Conservation (phyloP, 176 grass and related monocot genomes). For the Triticum timopheevii region DNA sequence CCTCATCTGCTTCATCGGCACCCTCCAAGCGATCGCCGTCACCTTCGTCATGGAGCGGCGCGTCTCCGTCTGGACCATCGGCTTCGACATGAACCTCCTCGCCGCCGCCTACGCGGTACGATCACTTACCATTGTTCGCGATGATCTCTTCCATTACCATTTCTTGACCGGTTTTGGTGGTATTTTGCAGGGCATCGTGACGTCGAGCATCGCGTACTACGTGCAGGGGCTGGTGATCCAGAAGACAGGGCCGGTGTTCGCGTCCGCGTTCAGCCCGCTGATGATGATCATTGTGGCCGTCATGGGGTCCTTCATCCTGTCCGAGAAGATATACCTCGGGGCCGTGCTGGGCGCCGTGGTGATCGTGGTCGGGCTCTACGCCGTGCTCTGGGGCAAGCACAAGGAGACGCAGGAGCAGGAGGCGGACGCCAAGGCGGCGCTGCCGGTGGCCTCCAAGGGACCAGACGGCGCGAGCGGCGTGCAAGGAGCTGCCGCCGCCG, state of each 20-base stretch:
- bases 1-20: conserved; percentile 86
- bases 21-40: conserved; percentile 73
- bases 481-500: neutral
- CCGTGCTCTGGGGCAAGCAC: conserved; percentile 88
- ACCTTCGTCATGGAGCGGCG: conserved; percentile 84
- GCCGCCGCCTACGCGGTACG: conserved; percentile 82
- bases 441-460: conserved; percentile 48
- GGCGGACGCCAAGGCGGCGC: conserved; percentile 23
- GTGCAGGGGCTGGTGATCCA: conserved; percentile 87
- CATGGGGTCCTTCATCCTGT: conserved; percentile 92
- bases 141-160: neutral
- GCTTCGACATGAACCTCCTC: conserved; percentile 98
- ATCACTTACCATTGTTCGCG: neutral
- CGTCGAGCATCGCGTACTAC: conserved; percentile 95
- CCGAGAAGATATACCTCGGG: conserved; percentile 86
- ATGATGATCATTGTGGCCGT: conserved; percentile 99
- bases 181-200: conserved; percentile 67
- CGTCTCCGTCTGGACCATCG: conserved; percentile 73
- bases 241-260: conserved; percentile 88
- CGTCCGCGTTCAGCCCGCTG: conserved; percentile 94
- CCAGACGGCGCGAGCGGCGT: conserved; percentile 13
- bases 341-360: conserved; percentile 74
- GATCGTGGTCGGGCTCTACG: conserved; percentile 74
- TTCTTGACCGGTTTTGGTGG: neutral
- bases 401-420: conserved; percentile 55